These are phyloP conservation scores for Colletotrichum higginsianum DNA, from an alignment of 2,329 filamentous ascomycete species.

Conservation along the genomic window DNA sequence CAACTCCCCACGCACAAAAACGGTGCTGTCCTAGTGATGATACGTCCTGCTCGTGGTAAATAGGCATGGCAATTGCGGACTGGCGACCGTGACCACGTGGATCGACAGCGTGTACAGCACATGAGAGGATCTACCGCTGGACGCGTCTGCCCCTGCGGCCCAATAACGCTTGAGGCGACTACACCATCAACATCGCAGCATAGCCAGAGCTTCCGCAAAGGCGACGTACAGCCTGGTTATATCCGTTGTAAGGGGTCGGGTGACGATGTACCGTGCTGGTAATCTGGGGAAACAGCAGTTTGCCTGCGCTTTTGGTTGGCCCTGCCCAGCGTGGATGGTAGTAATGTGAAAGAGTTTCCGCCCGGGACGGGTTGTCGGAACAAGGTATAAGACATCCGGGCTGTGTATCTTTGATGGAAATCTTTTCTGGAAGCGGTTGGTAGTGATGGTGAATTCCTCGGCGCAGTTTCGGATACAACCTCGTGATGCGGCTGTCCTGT, in stretches of 20 bases:
- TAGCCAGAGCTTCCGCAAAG: not conserved
- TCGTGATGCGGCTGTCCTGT: conserved; percentile 20
- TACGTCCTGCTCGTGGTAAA: not conserved
- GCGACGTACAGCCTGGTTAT: not conserved
- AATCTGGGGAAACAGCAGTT: conserved; percentile 15
- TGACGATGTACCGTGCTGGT: conserved; percentile 22
- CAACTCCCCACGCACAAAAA: not conserved
- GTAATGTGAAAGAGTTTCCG: not conserved
- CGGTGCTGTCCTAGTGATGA: not conserved
- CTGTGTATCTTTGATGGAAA: not conserved
- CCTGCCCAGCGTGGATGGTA: not conserved
- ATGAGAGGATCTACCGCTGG: conserved; percentile 8
- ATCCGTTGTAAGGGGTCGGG: conserved; percentile 17
- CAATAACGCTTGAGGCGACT: conserved; percentile 1
- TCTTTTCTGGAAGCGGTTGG: not conserved
- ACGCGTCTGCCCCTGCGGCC: conserved; percentile 2
- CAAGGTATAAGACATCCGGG: conserved; percentile 5
- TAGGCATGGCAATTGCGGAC: not conserved
- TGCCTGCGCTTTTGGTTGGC: not conserved
- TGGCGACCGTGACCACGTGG: not conserved
- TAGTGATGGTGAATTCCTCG: not conserved
- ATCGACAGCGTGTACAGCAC: conserved; percentile 12
- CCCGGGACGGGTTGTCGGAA: conserved; percentile 19
- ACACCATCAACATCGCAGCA: conserved; percentile 6
- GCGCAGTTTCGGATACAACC: conserved; percentile 17